These are phyloP conservation scores for Aspergillus sp. DNA, from an alignment of 2,329 filamentous ascomycete species.

Conservation along the genomic window DNA sequence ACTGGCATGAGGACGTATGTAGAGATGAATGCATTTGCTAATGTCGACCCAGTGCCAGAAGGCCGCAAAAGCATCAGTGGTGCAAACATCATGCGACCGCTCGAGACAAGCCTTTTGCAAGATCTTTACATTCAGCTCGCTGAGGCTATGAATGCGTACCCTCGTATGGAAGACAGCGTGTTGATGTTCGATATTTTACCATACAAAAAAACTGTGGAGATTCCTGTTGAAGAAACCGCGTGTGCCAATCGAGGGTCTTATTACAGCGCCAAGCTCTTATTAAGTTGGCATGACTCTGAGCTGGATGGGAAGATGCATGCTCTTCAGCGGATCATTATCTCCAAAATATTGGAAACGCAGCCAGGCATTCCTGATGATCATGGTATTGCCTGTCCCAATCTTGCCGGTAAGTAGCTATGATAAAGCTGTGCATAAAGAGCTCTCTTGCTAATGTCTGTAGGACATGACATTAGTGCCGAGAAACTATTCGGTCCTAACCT, in stretches of 20 bases:
- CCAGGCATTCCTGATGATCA: background rate
- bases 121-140: conserved; percentile 8
- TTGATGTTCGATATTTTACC: conserved; percentile 14
- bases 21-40: conserved; percentile 6
- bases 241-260: conserved; percentile 12
- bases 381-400: conserved; percentile 7
- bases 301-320: conserved; percentile 3
- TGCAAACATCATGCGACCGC: conserved; percentile 2
- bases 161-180: conserved; percentile 9
- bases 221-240: conserved; percentile 13
- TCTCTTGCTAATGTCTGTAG: background rate
- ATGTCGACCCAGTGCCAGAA: conserved; percentile 11
- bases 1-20: conserved; percentile 11
- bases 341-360: background rate
- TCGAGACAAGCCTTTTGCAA: background rate
- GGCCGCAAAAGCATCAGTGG: conserved; percentile 12
- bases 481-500: conserved; percentile 9
- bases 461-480: conserved; percentile 7
- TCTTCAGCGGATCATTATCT: background rate
- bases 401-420: conserved; percentile 7
- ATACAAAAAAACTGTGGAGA: conserved; percentile 2
- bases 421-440: background rate
- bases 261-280: conserved; percentile 8
- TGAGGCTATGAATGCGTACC: background rate
- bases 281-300: conserved; percentile 12